Percentiles rank a stretch among this genome's conserved stretches.
phyloP scores from a whole-genome alignment of 306 rosid species.

The Prunus mume region DNA sequence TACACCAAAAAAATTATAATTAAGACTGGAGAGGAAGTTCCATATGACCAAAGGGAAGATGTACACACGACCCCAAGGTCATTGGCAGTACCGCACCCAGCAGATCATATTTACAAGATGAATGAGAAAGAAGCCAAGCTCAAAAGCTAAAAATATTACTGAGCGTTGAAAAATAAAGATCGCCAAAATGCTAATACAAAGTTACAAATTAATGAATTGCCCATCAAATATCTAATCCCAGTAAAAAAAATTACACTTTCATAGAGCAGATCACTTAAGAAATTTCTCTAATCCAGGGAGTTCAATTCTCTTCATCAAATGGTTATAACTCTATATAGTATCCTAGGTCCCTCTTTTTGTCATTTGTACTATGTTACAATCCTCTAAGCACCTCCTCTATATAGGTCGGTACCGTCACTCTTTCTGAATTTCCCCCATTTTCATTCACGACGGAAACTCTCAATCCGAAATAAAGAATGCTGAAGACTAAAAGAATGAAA shows the following conservation, averaged over 20 bases:
- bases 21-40: not conserved
- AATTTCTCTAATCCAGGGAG: constrained; percentile 8
- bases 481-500: constrained; percentile 5
- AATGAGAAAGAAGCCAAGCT: not conserved
- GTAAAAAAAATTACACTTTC: constrained; percentile 27
- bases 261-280: constrained; percentile 20
- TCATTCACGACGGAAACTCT: too few relatives aligned
- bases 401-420: constrained; percentile 4
- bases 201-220: constrained; percentile 23
- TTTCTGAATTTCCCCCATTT: not conserved
- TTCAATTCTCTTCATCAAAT: constrained; percentile 27
- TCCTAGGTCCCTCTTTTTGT: constrained; percentile 35
- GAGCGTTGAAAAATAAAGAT: not conserved
- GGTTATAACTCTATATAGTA: constrained; percentile 38
- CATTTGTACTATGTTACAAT: constrained; percentile 38
- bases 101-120: not conserved
- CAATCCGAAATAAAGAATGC: too few relatives aligned
- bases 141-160: not conserved
- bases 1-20: not conserved
- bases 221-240: constrained; percentile 7
- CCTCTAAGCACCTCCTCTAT: constrained; percentile 34
- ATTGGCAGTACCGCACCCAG: not conserved
- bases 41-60: not conserved
- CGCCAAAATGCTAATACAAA: not conserved
- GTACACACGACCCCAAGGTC: not conserved